Conservation (phyloP, 1,284 basidiomycete species). For the Schizophyllum amplum region DNA sequence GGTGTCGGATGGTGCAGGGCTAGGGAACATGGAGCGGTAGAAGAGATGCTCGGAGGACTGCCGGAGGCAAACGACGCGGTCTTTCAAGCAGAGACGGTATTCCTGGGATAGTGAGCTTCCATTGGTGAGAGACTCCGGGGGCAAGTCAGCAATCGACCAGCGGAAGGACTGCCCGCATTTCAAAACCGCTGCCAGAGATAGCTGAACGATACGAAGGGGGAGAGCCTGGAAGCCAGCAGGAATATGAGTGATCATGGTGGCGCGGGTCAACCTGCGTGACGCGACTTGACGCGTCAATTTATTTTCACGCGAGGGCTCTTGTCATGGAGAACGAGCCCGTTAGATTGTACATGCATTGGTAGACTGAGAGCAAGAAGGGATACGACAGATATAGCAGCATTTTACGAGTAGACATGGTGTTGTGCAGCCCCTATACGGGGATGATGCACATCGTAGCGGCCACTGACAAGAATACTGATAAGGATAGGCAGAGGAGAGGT, state of each 20-base stretch:
- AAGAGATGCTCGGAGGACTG: slow-evolving; percentile 63
- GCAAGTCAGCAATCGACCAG: slow-evolving; percentile 51
- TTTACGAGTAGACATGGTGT: too few species aligned
- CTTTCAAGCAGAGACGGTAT: slow-evolving; percentile 67
- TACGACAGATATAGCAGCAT: not conserved
- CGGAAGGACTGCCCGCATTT: slow-evolving; percentile 80
- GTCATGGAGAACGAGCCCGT: too few species aligned
- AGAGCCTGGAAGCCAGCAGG: slow-evolving; percentile 48
- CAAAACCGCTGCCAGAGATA: slow-evolving; percentile 64
- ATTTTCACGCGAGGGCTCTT: not conserved
- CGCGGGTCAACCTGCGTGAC: not conserved
- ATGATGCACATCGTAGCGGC: too few species aligned
- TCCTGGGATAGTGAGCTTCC: slow-evolving; percentile 36
- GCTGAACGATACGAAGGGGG: slow-evolving; percentile 51
- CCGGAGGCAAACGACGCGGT: slow-evolving; percentile 78
- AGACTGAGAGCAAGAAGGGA: not conserved
- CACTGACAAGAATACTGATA: too few species aligned
- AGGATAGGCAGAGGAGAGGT: not conserved
- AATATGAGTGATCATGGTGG: not conserved
- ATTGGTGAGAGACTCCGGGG: slow-evolving; percentile 13
- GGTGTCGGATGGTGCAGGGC: slow-evolving; percentile 24
- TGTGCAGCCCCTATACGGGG: too few species aligned
- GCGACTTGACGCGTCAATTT: not conserved
- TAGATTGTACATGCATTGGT: not conserved
- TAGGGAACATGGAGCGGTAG: slow-evolving; percentile 65